Conservation (phyloP, 768 basidiomycete genomes). For the Boletus sensibilis region DNA sequence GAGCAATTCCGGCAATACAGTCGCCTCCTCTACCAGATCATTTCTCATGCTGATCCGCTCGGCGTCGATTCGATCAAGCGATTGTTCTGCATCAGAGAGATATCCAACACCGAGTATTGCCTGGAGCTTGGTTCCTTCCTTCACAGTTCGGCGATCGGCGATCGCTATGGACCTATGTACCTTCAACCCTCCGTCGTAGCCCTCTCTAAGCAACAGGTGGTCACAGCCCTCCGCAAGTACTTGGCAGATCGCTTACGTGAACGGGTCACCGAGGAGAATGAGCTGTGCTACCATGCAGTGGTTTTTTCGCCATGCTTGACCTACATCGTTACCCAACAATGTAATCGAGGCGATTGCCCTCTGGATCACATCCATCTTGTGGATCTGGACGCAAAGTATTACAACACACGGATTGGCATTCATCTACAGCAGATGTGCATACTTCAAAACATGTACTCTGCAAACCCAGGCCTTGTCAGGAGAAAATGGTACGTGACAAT, state of each 20-base stretch:
- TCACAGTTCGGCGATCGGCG: neutral
- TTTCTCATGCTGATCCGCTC: neutral
- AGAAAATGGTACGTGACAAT: constrained; percentile 7
- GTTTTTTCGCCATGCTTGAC: constrained; percentile 43
- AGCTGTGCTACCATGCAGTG: constrained; percentile 26
- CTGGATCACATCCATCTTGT: constrained; percentile 34
- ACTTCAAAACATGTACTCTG: constrained; percentile 32
- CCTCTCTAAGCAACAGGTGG: constrained; percentile 23
- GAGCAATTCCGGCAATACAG: constrained; percentile 1
- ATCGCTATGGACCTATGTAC: neutral
- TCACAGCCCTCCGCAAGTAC: constrained; percentile 16
- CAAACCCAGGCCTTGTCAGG: neutral
- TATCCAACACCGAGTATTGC: constrained; percentile 6
- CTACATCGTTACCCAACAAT: constrained; percentile 31
- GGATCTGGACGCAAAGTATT: constrained; percentile 30
- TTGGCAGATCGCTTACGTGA: constrained; percentile 29
- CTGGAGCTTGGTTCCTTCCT: constrained; percentile 7
- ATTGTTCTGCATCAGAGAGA: constrained; percentile 22
- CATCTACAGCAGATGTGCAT: constrained; percentile 52
- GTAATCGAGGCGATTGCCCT: constrained; percentile 34
- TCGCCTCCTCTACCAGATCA: constrained; percentile 1
- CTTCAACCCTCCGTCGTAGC: constrained; percentile 7
- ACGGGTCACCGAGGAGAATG: constrained; percentile 33
- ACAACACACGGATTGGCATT: constrained; percentile 41
- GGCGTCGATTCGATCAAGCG: constrained; percentile 22